These are phyloP conservation scores for Fermentozyma sake DNA, from an alignment of 1,139 yeast genomes.

Conservation along the genomic window DNA sequence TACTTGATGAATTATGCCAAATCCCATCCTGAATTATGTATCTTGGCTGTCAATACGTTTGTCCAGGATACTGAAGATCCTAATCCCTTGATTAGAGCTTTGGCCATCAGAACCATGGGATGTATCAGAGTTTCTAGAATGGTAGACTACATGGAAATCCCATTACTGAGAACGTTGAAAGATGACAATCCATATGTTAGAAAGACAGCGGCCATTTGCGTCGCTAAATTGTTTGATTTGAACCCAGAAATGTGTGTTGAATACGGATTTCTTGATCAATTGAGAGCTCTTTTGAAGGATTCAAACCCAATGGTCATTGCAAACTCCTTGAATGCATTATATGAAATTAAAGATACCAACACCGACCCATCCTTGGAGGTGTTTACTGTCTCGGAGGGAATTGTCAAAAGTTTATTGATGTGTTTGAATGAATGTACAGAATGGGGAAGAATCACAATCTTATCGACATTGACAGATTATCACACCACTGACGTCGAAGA, in stretches of 20 bases:
- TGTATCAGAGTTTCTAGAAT: constrained; percentile 93
- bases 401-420: constrained; percentile 62
- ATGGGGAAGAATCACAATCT: constrained; percentile 94
- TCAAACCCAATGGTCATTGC: constrained; percentile 97
- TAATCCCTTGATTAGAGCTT: constrained; percentile 90
- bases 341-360: constrained; percentile 70
- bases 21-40: constrained; percentile 91
- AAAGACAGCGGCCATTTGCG: constrained; percentile 96
- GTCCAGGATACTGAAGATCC: constrained; percentile 96
- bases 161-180: constrained; percentile 73
- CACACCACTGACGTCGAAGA: constrained; percentile 53
- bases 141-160: constrained; percentile 91
- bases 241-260: constrained; percentile 79
- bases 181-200: constrained; percentile 98
- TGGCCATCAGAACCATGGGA: constrained; percentile 98
- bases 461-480: constrained; percentile 77
- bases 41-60: constrained; percentile 95
- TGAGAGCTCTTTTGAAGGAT: constrained; percentile 73
- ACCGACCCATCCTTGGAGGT: constrained; percentile 46
- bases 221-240: constrained; percentile 89
- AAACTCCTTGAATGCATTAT: constrained; percentile 81
- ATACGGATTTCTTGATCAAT: constrained; percentile 73
- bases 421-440: constrained; percentile 97
- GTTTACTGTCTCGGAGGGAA: constrained; percentile 36
- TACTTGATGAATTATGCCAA: constrained; percentile 97